Evolutionary conservation across 2,329 filamentous ascomycete species (phyloP), one percentile per base, ranked within the genome.

Genomic region (Colletotrichum brevisporum): DNA sequence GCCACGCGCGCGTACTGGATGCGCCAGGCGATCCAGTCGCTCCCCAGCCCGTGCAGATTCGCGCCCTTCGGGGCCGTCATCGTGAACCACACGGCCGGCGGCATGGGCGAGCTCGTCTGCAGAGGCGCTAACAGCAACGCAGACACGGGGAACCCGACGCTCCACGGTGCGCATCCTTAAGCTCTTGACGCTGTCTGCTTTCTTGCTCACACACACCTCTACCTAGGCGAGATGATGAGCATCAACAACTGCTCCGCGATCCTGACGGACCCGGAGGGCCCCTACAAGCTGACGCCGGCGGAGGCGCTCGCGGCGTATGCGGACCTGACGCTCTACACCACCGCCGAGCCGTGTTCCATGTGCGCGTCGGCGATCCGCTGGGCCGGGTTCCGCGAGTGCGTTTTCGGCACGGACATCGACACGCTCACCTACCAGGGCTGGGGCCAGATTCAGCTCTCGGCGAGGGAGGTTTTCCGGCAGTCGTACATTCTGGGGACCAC

Each of bases 301-400:
- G 79, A 83, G 62, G 81, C 84, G 0, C 73, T 81, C n/a, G 74
- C 72, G 3, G 86, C 86, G 0, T 88, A 86, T 71, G 68, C 76
- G 3, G 71, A 79, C 16, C 75, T 89, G n/a, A 82, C 82, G 5
- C 75, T 89, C 4, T 89, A 89, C 75, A 89, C 86, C 24, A 89
- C 86, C 74, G 86, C 83, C 2, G 86, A 89, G 75, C 84, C 83
- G 65, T 89, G 87, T 74, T 84, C 86, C 6, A 89, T 89, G 84
- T 89, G 87, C 72, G 85, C 87, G 1, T 83, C 85, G 6, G 86
- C 86, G 0, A 87, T 89, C 70, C 82, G 85, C 2, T 89, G 85
- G 85, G 80, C 86, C 0, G 85, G 85, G 0, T 88, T 89, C 77
- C 80, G 78, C 45, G 87, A 88, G 76, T 86, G 86, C 73, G 80